Percentiles rank a stretch among this genome's conserved stretches.
Conservation (phyloP, 805 yeast genomes). For the Candida nemodendra region DNA sequence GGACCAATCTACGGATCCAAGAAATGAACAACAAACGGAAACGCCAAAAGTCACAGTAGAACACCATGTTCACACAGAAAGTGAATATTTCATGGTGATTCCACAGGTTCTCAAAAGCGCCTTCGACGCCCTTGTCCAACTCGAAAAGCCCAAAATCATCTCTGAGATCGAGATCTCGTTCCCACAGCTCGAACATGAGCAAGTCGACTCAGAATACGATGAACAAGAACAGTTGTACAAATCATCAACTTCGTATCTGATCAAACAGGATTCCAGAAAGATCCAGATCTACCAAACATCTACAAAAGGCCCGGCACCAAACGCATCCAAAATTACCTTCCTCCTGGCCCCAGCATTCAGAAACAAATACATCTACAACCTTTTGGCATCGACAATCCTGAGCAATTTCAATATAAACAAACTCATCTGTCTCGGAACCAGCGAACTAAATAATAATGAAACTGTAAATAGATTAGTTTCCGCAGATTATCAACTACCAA, state of each 20-base stretch:
- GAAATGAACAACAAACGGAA: constrained; percentile 13
- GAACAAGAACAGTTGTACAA: constrained; percentile 51
- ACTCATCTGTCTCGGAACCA: constrained; percentile 23
- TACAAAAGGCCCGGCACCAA: neutral
- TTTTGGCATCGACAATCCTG: constrained; percentile 17
- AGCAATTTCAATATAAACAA: constrained; percentile 8
- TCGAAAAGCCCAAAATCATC: constrained; percentile 10
- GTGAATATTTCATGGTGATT: constrained; percentile 30
- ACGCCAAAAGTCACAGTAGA: constrained; percentile 32
- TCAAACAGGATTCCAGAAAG: constrained; percentile 23
- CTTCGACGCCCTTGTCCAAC: constrained; percentile 17
- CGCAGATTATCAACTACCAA: constrained; percentile 2
- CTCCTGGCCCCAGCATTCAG: constrained; percentile 23
- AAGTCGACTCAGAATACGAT: constrained; percentile 33
- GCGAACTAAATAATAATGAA: constrained; percentile 21
- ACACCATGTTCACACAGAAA: constrained; percentile 11
- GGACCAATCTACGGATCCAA: constrained; percentile 21
- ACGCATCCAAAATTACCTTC: constrained; percentile 9
- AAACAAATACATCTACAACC: constrained; percentile 26
- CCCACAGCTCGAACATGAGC: constrained; percentile 13
- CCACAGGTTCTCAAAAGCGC: constrained; percentile 31
- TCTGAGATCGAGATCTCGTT: constrained; percentile 16
- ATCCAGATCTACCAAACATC: constrained; percentile 15
- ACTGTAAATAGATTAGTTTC: constrained; percentile 18
- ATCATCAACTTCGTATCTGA: constrained; percentile 26